These are phyloP conservation scores for Thuja plicata DNA, from an alignment of 83 land plant genomes.

Conservation along the genomic window DNA sequence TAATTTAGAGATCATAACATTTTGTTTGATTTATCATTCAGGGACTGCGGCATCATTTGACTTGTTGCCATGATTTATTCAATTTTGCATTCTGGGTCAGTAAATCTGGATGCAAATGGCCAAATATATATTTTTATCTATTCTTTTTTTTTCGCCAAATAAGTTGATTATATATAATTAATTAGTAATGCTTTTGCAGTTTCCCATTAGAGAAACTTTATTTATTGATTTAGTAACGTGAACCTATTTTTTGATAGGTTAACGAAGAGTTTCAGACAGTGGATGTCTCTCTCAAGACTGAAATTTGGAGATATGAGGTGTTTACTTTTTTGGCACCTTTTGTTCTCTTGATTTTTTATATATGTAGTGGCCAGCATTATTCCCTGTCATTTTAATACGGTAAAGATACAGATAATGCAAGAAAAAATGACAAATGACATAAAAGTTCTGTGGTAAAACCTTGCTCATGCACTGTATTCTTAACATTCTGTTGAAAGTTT, in stretches of 20 bases:
- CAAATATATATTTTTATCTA: background rate
- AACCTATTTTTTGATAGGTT: slow-evolving; percentile 35
- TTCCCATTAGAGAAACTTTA: background rate
- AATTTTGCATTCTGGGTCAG: slow-evolving; percentile 84
- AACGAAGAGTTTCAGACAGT: slow-evolving; percentile 68
- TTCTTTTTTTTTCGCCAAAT: background rate
- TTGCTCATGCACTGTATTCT: background rate
- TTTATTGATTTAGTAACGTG: background rate
- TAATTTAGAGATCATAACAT: background rate
- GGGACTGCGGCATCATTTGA: slow-evolving; percentile 70
- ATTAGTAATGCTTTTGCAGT: background rate
- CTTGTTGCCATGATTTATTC: slow-evolving; percentile 67
- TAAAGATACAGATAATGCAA: background rate
- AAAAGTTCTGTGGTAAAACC: background rate
- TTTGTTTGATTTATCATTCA: slow-evolving; percentile 27
- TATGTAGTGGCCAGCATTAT: background rate
- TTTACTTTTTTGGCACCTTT: background rate
- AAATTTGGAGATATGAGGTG: slow-evolving; percentile 52
- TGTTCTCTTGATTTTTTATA: background rate
- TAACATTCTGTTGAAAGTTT: background rate
- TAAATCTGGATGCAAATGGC: slow-evolving; percentile 16
- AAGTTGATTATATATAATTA: no score
- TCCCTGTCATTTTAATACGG: background rate
- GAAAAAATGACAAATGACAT: background rate
- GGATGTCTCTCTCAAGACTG: slow-evolving; percentile 59